Conservation (phyloP, 2,329 filamentous ascomycete genomes). For the Verticillium klebahnii region DNA sequence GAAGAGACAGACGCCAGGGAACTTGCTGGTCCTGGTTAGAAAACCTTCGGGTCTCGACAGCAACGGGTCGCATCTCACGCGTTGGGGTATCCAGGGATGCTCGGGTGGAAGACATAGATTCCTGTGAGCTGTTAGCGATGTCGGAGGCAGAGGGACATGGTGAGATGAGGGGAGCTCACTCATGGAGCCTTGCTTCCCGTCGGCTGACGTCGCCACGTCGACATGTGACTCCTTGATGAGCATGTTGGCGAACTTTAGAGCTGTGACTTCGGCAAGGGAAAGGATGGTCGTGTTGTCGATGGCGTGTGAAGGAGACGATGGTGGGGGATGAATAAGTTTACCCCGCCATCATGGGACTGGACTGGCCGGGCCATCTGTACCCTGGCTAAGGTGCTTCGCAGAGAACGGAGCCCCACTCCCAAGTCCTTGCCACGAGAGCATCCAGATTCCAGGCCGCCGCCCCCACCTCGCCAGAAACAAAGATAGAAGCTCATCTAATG, state of each 20-base stretch:
- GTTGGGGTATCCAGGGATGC: conserved; percentile 78
- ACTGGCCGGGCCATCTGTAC: too few relatives aligned
- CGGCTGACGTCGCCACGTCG: conserved; percentile 45
- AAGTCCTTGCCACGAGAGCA: too few relatives aligned
- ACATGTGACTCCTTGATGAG: conserved; percentile 48
- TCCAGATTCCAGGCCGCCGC: too few relatives aligned
- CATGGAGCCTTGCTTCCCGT: conserved; percentile 51
- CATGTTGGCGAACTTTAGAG: conserved; percentile 32
- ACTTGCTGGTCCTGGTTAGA: conserved; percentile 43
- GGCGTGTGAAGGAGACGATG: not conserved
- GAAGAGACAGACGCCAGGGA: conserved; percentile 84
- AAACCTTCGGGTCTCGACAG: not conserved
- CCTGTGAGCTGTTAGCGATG: conserved; percentile 44
- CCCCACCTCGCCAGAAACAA: too few relatives aligned
- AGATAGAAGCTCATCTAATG: too few relatives aligned
- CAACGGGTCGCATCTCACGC: conserved; percentile 52
- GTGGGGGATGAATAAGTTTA: too few relatives aligned
- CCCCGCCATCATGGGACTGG: too few relatives aligned
- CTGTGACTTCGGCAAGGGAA: too few relatives aligned
- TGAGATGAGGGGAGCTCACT: conserved; percentile 27
- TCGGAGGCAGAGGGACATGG: not conserved
- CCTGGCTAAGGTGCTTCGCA: too few relatives aligned
- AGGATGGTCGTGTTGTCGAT: not conserved
- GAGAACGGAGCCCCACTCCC: too few relatives aligned
- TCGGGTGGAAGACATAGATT: conserved; percentile 84